Conservation (phyloP, 305 asterid genomes). For the Monarda citriodora region DNA sequence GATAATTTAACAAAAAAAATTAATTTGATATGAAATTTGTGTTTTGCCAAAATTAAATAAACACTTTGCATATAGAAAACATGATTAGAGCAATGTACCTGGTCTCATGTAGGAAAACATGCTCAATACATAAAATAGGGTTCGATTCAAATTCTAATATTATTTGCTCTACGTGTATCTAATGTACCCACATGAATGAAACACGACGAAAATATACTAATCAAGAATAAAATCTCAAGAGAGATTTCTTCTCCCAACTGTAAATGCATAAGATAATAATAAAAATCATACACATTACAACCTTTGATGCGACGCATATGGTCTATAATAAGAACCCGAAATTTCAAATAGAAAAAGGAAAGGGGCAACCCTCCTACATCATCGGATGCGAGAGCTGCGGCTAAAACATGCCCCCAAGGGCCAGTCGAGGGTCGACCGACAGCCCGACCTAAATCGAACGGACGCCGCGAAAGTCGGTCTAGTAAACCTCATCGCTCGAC, state of each 20-base stretch:
- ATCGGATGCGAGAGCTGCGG: conserved; percentile 3
- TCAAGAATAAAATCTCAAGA: neutral
- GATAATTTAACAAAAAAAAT: no score
- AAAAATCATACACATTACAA: neutral
- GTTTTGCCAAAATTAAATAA: neutral
- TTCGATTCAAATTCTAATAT: neutral
- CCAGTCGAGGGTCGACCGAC: neutral
- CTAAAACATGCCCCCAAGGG: neutral
- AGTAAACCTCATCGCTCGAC: neutral
- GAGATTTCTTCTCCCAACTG: neutral
- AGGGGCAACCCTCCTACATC: neutral
- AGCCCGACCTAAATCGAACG: neutral
- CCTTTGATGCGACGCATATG: conserved; percentile 15
- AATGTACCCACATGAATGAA: conserved; percentile 7
- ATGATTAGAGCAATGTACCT: conserved; percentile 12
- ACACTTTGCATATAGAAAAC: neutral
- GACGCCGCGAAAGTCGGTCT: neutral
- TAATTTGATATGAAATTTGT: no score
- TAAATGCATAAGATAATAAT: neutral
- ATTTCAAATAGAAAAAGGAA: neutral
- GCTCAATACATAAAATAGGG: neutral
- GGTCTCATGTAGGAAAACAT: conserved; percentile 13
- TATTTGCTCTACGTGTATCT: conserved; percentile 2
- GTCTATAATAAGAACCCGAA: neutral
- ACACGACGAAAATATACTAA: neutral